phyloP scores from a whole-genome alignment of 306 rosid species.

The Vicia faba region DNA sequence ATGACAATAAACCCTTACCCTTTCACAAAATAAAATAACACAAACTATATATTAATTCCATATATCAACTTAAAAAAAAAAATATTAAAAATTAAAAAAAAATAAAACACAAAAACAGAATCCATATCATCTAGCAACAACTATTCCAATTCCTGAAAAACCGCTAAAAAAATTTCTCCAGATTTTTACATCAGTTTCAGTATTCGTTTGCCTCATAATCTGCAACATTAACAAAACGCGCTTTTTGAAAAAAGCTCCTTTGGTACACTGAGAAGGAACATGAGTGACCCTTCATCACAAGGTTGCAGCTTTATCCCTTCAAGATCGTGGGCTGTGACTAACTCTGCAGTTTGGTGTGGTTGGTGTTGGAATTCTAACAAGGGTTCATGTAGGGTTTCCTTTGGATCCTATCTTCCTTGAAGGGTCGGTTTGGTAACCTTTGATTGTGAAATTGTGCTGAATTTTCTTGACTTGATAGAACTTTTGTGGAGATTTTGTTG shows the following conservation, averaged over 20 bases:
- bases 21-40: conserved; percentile 19
- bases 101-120: neutral
- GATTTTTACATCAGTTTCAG: neutral
- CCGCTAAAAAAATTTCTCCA: conserved; percentile 10
- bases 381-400: conserved; percentile 77
- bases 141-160: conserved; percentile 9
- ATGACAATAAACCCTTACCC: neutral
- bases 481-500: conserved; percentile 21
- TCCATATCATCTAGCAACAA: neutral
- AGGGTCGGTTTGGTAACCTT: conserved; percentile 48
- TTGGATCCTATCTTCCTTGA: conserved; percentile 57
- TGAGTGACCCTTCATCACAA: conserved; percentile 35
- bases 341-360: conserved; percentile 36
- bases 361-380: conserved; percentile 45
- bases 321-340: conserved; percentile 49
- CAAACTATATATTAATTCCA: neutral
- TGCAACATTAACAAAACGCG: conserved; percentile 5
- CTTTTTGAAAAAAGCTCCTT: neutral
- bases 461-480: conserved; percentile 42
- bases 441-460: conserved; percentile 23
- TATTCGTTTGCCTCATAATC: neutral
- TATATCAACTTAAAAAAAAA: neutral
- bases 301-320: conserved; percentile 48
- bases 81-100: too few relatives aligned
- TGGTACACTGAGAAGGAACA: conserved; percentile 27